phyloP scores from a whole-genome alignment of 139 green algal genomes.

The Asterochloris erici region DNA sequence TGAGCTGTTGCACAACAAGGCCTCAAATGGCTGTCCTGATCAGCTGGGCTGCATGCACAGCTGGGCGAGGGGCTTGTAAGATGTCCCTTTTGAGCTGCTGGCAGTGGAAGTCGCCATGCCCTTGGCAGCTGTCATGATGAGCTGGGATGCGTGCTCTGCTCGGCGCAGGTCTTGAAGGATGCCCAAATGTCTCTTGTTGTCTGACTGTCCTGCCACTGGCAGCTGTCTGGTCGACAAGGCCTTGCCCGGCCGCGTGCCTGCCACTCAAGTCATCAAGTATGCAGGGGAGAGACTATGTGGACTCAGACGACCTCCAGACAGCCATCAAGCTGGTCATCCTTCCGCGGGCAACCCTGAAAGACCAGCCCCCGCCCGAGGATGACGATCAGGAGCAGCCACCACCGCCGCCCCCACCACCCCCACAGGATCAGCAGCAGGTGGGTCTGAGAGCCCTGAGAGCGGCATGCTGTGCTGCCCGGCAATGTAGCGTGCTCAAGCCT shows the following conservation, averaged over 20 bases:
- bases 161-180: too few relatives aligned
- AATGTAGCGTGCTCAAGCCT: too few relatives aligned
- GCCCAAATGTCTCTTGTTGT: too few relatives aligned
- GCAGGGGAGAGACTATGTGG: conserved; percentile 73
- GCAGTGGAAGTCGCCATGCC: too few relatives aligned
- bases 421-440: conserved; percentile 43
- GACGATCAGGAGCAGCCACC: conserved; percentile 74
- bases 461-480: conserved; percentile 20
- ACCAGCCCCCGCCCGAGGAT: conserved; percentile 34
- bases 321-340: conserved; percentile 97
- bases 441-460: conserved; percentile 19
- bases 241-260: not conserved
- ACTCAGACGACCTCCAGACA: conserved; percentile 89
- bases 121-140: too few relatives aligned
- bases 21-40: too few relatives aligned
- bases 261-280: not conserved
- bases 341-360: conserved; percentile 61
- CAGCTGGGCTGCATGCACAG: not conserved
- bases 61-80: too few relatives aligned
- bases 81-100: too few relatives aligned
- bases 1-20: too few relatives aligned
- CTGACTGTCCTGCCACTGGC: too few relatives aligned
- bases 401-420: conserved; percentile 85
- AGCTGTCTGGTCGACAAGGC: not conserved
- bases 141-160: too few relatives aligned